Conservation (phyloP, 148 eudicot species). For the Camellia japonica region DNA sequence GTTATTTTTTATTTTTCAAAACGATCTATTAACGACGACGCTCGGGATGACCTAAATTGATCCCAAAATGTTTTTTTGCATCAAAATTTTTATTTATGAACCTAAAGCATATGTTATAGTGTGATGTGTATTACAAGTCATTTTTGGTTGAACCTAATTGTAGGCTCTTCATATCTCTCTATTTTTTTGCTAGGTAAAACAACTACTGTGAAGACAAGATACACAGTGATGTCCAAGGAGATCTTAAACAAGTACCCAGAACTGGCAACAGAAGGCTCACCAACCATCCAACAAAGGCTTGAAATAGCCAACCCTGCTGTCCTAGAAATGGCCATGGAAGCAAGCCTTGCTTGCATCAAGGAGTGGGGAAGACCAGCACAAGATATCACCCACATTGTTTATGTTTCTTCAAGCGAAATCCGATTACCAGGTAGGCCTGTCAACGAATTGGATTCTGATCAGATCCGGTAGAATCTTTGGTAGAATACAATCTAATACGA, state of each 20-base stretch:
- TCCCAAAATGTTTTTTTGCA: too few relatives aligned
- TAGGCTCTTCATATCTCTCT: neutral
- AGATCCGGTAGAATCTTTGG: too few relatives aligned
- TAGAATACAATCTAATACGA: too few relatives aligned
- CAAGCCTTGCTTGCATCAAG: constrained; percentile 56
- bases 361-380: constrained; percentile 66
- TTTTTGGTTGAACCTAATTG: too few relatives aligned
- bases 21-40: too few relatives aligned
- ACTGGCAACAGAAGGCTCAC: constrained; percentile 64
- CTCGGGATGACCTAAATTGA: too few relatives aligned
- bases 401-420: constrained; percentile 74
- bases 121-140: too few relatives aligned
- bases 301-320: constrained; percentile 70
- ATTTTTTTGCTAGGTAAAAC: constrained; percentile 55
- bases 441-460: too few relatives aligned
- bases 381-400: constrained; percentile 66
- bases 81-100: too few relatives aligned
- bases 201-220: constrained; percentile 80
- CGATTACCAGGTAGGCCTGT: constrained; percentile 32
- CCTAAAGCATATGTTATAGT: too few relatives aligned
- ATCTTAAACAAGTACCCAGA: constrained; percentile 60
- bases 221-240: constrained; percentile 68
- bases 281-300: constrained; percentile 64
- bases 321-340: constrained; percentile 60
- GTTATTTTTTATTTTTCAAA: too few relatives aligned